Evolutionary conservation across 371 early-diverging fungal species (phyloP).

Genomic region (Mortierella sp.): DNA sequence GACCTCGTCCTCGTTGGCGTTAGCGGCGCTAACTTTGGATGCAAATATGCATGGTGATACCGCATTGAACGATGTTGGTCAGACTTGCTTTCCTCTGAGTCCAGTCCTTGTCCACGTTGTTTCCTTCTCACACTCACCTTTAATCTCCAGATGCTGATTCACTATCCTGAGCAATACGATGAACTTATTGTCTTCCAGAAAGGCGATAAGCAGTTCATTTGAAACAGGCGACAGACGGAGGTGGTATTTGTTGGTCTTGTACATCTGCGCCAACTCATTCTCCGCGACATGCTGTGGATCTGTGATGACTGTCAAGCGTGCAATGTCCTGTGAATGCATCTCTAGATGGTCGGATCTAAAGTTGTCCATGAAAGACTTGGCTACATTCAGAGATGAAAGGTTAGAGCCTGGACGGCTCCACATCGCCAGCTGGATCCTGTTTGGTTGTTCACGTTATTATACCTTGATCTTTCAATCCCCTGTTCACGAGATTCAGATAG

Average conservation of each 20-base stretch:
- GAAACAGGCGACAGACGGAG: conserved; percentile 91
- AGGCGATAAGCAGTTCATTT: conserved; percentile 92
- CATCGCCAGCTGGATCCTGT: background rate
- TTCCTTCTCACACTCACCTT: conserved; percentile 57
- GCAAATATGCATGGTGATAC: background rate
- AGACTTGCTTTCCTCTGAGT: background rate
- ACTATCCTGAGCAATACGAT: conserved; percentile 91
- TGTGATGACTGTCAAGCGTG: conserved; percentile 72
- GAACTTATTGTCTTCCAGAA: conserved; percentile 92
- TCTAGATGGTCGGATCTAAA: conserved; percentile 83
- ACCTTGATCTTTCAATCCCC: conserved; percentile 75
- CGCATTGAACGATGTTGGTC: background rate
- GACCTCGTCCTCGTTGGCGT: conserved; percentile 64
- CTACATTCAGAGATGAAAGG: conserved; percentile 54
- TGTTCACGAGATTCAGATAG: conserved; percentile 89
- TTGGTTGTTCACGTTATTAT: background rate
- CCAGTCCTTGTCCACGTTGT: background rate
- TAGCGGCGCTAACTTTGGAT: conserved; percentile 33
- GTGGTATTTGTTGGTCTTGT: conserved; percentile 89
- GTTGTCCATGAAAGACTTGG: conserved; percentile 81
- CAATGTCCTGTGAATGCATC: conserved; percentile 76
- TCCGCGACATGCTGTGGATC: conserved; percentile 81
- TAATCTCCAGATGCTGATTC: conserved; percentile 93
- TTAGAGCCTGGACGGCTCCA: too few relatives aligned
- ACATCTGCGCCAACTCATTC: conserved; percentile 81